These are phyloP conservation scores for Pseudonitzschia multiseries DNA, from an alignment of 108 stramenopile genomes.

Conservation along the genomic window DNA sequence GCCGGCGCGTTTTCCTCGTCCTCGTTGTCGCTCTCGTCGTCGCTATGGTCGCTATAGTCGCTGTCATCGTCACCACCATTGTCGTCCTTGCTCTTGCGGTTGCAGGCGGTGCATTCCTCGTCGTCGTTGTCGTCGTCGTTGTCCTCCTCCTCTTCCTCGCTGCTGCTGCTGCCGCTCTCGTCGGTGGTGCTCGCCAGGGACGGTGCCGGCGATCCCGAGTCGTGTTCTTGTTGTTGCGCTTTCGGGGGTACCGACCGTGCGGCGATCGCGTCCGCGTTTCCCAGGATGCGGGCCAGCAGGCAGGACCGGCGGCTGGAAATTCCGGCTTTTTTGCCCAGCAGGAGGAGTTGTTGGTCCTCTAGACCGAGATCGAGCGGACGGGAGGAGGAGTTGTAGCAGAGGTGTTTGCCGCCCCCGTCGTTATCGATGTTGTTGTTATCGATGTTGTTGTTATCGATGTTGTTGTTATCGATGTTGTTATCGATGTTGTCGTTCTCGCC, in stretches of 20 bases:
- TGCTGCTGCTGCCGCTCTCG: too few species aligned
- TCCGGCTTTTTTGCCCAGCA: background rate
- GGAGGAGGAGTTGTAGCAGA: too few species aligned
- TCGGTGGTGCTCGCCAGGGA: slow-evolving; percentile 8
- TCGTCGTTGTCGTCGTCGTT: background rate
- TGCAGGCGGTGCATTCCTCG: too few species aligned
- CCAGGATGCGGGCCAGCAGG: slow-evolving; percentile 14
- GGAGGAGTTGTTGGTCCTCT: background rate
- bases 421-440: background rate
- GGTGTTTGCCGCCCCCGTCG: background rate
- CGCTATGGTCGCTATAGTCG: background rate
- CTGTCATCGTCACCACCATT: background rate
- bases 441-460: background rate
- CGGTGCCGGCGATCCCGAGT: background rate
- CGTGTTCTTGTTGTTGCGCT: background rate
- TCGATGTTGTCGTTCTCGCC: too few species aligned
- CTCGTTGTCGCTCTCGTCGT: background rate
- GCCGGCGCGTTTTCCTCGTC: background rate
- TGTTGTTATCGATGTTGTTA: too few species aligned
- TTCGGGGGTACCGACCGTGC: background rate
- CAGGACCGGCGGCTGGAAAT: slow-evolving; percentile 7
- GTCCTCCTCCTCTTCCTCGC: background rate
- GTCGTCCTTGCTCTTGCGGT: background rate
- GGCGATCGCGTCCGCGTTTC: slow-evolving; percentile 17
- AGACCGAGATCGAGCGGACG: too few species aligned